Base-by-base conservation (phyloP, 2,329 filamentous ascomycete species). In the Chrysosporium keratinophilum region DNA sequence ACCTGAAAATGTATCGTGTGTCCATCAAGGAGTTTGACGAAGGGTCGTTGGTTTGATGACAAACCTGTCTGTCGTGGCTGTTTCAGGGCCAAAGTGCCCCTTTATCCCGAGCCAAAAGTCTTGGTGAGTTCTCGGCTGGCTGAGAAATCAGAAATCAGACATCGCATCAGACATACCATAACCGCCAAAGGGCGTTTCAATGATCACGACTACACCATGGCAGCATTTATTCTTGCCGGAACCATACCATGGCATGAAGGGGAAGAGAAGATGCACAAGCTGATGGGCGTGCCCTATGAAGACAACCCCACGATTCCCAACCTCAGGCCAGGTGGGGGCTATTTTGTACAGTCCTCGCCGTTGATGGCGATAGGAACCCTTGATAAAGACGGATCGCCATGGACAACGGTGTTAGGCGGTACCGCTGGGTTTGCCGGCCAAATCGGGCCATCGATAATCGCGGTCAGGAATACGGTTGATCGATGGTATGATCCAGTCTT, bases 321-420 rank as follows among this genome's bases (percentile, higher is more conserved):
- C 51, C 75, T 93, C 1, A 81, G 81, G 0, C 73, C 75, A 4
- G 74, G 79, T 14, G 83, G 84, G 19, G 79, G 75, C 1, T 71
- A 75, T 57, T 77, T 86, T 57, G 74, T 89, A 2, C 74, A 77
- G 49, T 70, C 71, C 14, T 82, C 81, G 0, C 82, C 86, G 0
- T 73, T 93, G 6, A 73, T 93, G 12, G 87, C 86, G 0, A 69
- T 94, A 15, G 88, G 88, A 1, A 80, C 85, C 0, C 69, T 90
- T 1, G 87, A 93, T 62, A 67, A 70, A 1, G 63, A 81, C 17
- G 77, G 78, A 1, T 72, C 79, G 17, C 87, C 85, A 1, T 94
- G 88, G 88, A 85, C 84, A 14, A 85, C 85, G 0, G 58, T 94
- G 6, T 85, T 85, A 81, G 87, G 87, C n/a, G 88, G 88, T 14